A percentile compares a stretch with the other conserved stretches of the same genome.
These are phyloP conservation scores for Sinapis alba DNA, from an alignment of 441 rosid genomes.

Conservation along the genomic window DNA sequence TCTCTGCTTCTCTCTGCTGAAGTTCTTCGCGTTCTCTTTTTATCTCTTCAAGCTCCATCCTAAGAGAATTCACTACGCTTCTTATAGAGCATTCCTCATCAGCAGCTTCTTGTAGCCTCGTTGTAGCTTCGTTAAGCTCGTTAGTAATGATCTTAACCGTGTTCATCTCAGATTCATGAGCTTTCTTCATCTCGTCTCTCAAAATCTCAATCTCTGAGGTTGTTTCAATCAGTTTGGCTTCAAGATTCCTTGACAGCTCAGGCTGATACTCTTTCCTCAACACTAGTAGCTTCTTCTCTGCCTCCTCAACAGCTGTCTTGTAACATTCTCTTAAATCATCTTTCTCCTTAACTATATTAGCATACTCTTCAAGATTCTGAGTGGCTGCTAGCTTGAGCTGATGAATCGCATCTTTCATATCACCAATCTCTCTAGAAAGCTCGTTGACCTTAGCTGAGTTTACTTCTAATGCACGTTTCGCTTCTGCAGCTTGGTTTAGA, in stretches of 20 bases:
- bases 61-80: slow-evolving; percentile 43
- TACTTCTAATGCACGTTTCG: slow-evolving; percentile 45
- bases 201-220: slow-evolving; percentile 64
- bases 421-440: slow-evolving; percentile 59
- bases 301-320: slow-evolving; percentile 50
- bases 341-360: slow-evolving; percentile 49
- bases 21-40: slow-evolving; percentile 45
- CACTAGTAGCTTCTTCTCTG: slow-evolving; percentile 42
- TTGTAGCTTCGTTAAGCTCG: slow-evolving; percentile 74
- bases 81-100: slow-evolving; percentile 65
- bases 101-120: slow-evolving; percentile 54
- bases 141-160: slow-evolving; percentile 51
- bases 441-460: slow-evolving; percentile 49
- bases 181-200: slow-evolving; percentile 63
- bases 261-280: slow-evolving; percentile 58
- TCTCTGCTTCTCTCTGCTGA: slow-evolving; percentile 44
- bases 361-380: slow-evolving; percentile 53
- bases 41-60: slow-evolving; percentile 59
- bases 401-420: slow-evolving; percentile 57
- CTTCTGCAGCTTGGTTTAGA: slow-evolving; percentile 73
- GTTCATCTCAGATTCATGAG: slow-evolving; percentile 55
- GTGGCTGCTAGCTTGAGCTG: slow-evolving; percentile 58
- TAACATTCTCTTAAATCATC: slow-evolving; percentile 46
- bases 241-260: slow-evolving; percentile 46
- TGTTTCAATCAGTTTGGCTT: slow-evolving; percentile 53